These are phyloP conservation scores for Tagetes patula DNA, from an alignment of 129 eudicot genomes.

Conservation along the genomic window DNA sequence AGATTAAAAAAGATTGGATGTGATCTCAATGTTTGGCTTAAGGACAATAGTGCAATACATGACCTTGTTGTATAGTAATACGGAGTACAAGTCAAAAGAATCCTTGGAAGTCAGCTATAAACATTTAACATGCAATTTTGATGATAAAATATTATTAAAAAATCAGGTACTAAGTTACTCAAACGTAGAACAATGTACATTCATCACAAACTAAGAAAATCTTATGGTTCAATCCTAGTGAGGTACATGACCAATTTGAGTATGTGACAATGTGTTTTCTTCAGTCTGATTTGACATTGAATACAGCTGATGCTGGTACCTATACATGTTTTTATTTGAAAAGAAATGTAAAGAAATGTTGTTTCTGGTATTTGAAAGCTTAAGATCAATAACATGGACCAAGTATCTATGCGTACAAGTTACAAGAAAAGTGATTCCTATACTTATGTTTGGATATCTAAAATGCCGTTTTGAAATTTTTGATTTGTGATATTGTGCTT, in stretches of 20 bases:
- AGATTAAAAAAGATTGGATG: slow-evolving; percentile 5
- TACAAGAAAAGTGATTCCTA: slow-evolving; percentile 7
- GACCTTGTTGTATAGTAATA: background rate
- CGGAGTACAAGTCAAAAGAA: background rate
- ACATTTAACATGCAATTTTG: background rate
- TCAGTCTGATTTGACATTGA: background rate
- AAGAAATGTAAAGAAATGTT: background rate
- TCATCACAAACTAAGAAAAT: background rate
- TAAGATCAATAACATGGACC: slow-evolving; percentile 6
- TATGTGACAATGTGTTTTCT: background rate
- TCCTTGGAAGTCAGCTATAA: slow-evolving; percentile 1
- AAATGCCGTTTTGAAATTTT: slow-evolving; percentile 1
- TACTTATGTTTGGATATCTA: slow-evolving; percentile 13
- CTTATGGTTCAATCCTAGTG: background rate
- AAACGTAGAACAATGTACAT: background rate
- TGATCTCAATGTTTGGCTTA: background rate
- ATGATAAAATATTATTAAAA: background rate
- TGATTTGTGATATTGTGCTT: slow-evolving; percentile 18
- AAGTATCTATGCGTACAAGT: background rate
- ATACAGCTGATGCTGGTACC: background rate
- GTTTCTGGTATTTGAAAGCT: background rate
- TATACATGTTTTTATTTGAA: background rate
- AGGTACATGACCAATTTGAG: background rate
- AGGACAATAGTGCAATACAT: background rate
- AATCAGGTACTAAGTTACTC: background rate